phyloP scores from a whole-genome alignment of 2,329 filamentous ascomycete genomes.

The Aspergillus pseudotamarii region DNA sequence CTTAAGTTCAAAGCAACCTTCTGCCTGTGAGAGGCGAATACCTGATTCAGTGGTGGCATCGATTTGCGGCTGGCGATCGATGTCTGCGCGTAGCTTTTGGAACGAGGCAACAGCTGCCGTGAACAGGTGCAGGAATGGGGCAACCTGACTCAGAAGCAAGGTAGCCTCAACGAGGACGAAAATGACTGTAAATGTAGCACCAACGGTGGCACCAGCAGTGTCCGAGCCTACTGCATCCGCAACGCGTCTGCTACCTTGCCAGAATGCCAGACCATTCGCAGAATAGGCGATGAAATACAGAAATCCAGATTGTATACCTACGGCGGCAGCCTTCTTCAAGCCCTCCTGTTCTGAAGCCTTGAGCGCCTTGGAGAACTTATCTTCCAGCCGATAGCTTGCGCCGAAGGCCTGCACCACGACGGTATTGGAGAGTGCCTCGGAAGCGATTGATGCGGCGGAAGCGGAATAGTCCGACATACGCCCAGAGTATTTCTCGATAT shows the following conservation, averaged over 20 bases:
- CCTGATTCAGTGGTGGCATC: conserved; percentile 37
- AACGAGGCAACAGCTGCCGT: conserved; percentile 57
- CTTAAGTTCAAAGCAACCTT: conserved; percentile 37
- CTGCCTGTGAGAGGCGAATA: conserved; percentile 25
- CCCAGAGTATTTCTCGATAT: conserved; percentile 53
- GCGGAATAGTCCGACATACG: conserved; percentile 58
- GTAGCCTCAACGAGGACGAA: conserved; percentile 44
- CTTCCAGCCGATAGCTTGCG: conserved; percentile 61
- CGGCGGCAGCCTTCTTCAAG: conserved; percentile 60
- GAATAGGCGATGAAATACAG: conserved; percentile 70
- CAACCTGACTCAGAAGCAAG: conserved; percentile 41
- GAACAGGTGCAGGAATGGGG: conserved; percentile 50
- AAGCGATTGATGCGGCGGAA: conserved; percentile 64
- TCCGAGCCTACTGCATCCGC: conserved; percentile 35
- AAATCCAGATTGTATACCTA: conserved; percentile 61
- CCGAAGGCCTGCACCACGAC: conserved; percentile 66
- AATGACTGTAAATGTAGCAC: conserved; percentile 42
- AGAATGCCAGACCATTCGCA: conserved; percentile 69
- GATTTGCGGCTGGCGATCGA: conserved; percentile 55
- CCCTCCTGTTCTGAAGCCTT: conserved; percentile 54
- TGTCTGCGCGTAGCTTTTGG: conserved; percentile 60
- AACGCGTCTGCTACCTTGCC: conserved; percentile 64
- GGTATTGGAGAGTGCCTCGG: conserved; percentile 63
- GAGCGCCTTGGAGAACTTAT: conserved; percentile 60
- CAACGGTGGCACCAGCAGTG: conserved; percentile 32